Evolutionary conservation across 23 red algal genomes (phyloP).

Genomic region (Chondrus crispus): DNA sequence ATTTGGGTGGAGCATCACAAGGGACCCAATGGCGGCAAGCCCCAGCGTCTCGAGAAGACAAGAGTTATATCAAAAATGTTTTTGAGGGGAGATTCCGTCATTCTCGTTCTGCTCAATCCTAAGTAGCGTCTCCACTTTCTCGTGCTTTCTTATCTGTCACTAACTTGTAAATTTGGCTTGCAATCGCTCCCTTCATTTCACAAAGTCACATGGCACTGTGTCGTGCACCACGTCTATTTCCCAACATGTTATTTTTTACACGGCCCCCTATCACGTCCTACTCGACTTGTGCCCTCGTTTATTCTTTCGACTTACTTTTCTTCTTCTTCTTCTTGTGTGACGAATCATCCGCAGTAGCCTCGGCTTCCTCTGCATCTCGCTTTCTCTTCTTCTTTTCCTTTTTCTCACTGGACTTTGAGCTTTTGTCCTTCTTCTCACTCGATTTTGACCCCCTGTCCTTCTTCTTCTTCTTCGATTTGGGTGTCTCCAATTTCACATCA

Average conservation of each 20-base stretch:
- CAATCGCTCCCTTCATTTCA: too few relatives aligned
- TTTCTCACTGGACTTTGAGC: conserved; percentile 34
- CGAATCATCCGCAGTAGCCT: neutral
- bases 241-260: too few relatives aligned
- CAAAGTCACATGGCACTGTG: too few relatives aligned
- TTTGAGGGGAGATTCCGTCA: conserved; percentile 86
- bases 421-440: conserved; percentile 43
- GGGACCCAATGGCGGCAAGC: conserved; percentile 53
- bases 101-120: conserved; percentile 84
- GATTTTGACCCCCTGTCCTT: conserved; percentile 1
- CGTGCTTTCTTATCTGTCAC: too few relatives aligned
- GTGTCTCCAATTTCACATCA: neutral
- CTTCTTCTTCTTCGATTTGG: conserved; percentile 11
- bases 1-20: conserved; percentile 81
- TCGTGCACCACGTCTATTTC: too few relatives aligned
- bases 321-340: conserved; percentile 62
- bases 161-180: too few relatives aligned
- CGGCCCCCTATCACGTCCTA: too few relatives aligned
- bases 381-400: conserved; percentile 61
- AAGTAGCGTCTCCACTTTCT: conserved; percentile 53
- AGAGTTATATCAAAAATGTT: conserved; percentile 93
- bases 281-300: neutral
- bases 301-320: conserved; percentile 55
- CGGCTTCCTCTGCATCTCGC: conserved; percentile 23
- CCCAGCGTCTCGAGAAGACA: conserved; percentile 54